phyloP scores from a whole-genome alignment of 2,329 filamentous ascomycete species.

The Berkeleyomyces rouxiae region DNA sequence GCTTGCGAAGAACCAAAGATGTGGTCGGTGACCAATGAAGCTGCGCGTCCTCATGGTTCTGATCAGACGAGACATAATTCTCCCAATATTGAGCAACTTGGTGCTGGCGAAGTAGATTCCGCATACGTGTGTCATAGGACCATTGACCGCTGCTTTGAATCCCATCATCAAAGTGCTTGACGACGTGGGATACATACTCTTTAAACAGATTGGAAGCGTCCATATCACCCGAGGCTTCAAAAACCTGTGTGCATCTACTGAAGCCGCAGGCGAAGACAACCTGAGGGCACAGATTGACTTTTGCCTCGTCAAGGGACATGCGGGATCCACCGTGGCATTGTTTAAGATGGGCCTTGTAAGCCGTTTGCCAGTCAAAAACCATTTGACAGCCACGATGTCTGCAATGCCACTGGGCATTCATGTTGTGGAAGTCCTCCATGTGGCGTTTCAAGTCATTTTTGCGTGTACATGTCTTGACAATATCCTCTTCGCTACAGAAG shows the following conservation, averaged over 20 bases:
- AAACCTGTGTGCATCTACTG: conserved; percentile 27
- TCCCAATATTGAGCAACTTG: conserved; percentile 25
- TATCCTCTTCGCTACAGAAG: conserved; percentile 27
- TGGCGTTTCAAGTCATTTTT: conserved; percentile 34
- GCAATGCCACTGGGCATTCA: conserved; percentile 30
- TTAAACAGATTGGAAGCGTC: conserved; percentile 26
- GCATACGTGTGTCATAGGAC: conserved; percentile 29
- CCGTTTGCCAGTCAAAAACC: conserved; percentile 32
- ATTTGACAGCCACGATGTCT: conserved; percentile 27
- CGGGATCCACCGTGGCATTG: conserved; percentile 27
- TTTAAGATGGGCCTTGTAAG: conserved; percentile 31
- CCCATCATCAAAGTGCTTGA: conserved; percentile 31
- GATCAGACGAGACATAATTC: conserved; percentile 19
- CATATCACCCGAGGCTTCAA: conserved; percentile 26
- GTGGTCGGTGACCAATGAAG: conserved; percentile 28
- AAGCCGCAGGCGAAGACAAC: conserved; percentile 34
- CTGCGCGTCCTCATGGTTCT: conserved; percentile 20
- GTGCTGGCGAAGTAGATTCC: conserved; percentile 28
- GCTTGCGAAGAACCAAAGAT: conserved; percentile 27
- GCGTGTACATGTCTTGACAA: conserved; percentile 28
- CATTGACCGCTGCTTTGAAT: conserved; percentile 24
- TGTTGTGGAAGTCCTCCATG: conserved; percentile 32
- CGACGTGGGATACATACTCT: conserved; percentile 30
- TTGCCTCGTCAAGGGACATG: conserved; percentile 27
- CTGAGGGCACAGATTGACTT: conserved; percentile 28